These are phyloP conservation scores for Pythium utonaiense DNA, from an alignment of 352 stramenopile genomes.

Conservation along the genomic window DNA sequence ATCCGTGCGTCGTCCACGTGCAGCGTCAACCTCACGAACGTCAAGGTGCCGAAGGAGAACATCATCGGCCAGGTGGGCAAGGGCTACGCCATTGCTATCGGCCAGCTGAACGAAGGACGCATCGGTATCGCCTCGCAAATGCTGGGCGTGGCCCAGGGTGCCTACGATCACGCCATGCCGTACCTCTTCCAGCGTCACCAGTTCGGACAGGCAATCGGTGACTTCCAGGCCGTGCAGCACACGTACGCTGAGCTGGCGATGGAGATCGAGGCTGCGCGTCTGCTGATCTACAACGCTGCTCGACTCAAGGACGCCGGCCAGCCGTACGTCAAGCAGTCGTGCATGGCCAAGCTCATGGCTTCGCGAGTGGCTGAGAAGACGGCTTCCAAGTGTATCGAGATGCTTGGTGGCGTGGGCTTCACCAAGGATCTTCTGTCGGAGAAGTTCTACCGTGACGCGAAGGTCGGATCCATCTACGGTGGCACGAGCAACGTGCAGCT, in stretches of 20 bases:
- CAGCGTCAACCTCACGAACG: conserved; percentile 91
- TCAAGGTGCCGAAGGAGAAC: conserved; percentile 85
- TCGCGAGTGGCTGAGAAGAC: conserved; percentile 94
- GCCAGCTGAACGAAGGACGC: conserved; percentile 94
- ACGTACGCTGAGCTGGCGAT: conserved; percentile 94
- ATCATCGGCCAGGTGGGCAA: conserved; percentile 55
- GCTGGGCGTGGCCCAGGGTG: conserved; percentile 94
- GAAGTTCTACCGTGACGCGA: conserved; percentile 97
- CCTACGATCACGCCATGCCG: conserved; percentile 94
- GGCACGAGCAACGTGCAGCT: conserved; percentile 98
- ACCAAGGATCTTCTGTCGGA: conserved; percentile 93
- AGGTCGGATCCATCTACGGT: conserved; percentile 97
- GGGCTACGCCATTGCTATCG: conserved; percentile 97
- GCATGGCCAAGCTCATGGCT: conserved; percentile 96
- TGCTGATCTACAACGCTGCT: conserved; percentile 94
- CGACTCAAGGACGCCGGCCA: conserved; percentile 92
- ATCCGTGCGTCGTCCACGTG: conserved; percentile 96
- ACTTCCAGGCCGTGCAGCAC: conserved; percentile 97
- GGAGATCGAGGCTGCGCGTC: conserved; percentile 91
- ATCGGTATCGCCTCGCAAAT: conserved; percentile 98
- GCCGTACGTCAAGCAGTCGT: conserved; percentile 96
- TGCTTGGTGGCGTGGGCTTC: conserved; percentile 94
- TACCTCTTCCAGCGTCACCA: conserved; percentile 96
- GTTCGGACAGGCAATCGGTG: conserved; percentile 92
- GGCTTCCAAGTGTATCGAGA: conserved; percentile 95